Evolutionary conservation across 352 stramenopile species (phyloP).

Genomic region (Globisporangium barbulae): DNA sequence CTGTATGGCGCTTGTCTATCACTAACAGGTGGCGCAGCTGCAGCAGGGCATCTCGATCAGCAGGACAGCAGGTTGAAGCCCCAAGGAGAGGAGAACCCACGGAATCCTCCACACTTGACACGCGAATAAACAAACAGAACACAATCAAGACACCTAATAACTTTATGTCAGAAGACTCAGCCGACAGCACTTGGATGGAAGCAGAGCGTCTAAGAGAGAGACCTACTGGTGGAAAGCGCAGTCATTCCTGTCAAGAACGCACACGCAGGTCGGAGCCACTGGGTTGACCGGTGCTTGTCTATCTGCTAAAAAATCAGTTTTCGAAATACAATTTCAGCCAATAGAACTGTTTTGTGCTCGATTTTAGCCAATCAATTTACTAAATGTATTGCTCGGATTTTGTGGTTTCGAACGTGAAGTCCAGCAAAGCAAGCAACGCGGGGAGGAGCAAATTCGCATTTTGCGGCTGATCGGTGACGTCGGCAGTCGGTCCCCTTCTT

Average conservation of each 20-base stretch:
- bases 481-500: neutral
- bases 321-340: neutral
- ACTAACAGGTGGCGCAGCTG: conserved; percentile 41
- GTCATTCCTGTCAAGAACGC: neutral
- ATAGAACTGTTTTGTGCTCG: neutral
- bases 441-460: conserved; percentile 3
- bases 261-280: neutral
- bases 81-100: neutral
- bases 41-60: conserved; percentile 55
- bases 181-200: neutral
- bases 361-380: neutral
- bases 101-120: neutral
- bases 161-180: neutral
- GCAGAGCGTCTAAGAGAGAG: neutral
- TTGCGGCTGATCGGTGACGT: neutral
- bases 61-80: conserved; percentile 30
- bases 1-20: neutral
- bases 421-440: neutral
- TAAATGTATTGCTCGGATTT: neutral
- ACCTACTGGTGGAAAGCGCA: neutral
- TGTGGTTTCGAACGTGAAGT: conserved; percentile 11
- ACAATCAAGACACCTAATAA: conserved; percentile 3
- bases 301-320: conserved; percentile 4
- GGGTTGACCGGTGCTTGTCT: neutral
- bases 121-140: neutral